Base-by-base conservation (phyloP, 352 stramenopile genomes). In the Phytophthora cactorum region DNA sequence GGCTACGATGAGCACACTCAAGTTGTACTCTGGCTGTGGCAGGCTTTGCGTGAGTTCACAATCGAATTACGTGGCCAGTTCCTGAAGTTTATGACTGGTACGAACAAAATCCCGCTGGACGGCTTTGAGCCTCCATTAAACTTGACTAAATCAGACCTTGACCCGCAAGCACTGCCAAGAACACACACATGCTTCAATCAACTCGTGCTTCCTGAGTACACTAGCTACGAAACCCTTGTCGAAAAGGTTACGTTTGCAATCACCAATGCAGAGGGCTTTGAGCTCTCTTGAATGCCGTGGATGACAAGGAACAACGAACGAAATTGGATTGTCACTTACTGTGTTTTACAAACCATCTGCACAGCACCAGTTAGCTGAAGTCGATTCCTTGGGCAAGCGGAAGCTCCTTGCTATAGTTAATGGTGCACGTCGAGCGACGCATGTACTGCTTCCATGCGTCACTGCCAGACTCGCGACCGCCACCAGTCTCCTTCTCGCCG, bases 361-460 rank as follows among this genome's bases (percentile, higher is more conserved):
- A 34, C 31, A 52, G 28, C 5, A 32, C 27, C 8, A 17, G 29
- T 75, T 86, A 96, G 61, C 70, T 87, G 58, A 98, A 98, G 71
- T 97, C 89, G 57, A 98, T 98, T 59, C 93, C 93, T 70, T 98
- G 93, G 0, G 93, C 93, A 27, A 98, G 87, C 27, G 92, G 92
- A 8, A 98, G 78, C 64, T 93, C 84, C 71, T 97, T 95, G 74
- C 91, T 96, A 76, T 97, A 88, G 79, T 98, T 98, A 72, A 98
- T 88, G 36, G 93, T 98, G 78, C 90, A 97, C 54, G 93, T 98
- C 17, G 86, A 96, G n/a, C 93, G 89, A 32, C 93, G 90, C 90
- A 97, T 97, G 89, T 98, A 98, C 75, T 96, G 88, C 83, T 98
- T 98, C 93, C 93, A 98, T 12, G 90, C 76, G 54, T 98, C 93